Evolutionary conservation across 2,329 filamentous ascomycete species (phyloP).

Genomic region (Talaromyces sp.): DNA sequence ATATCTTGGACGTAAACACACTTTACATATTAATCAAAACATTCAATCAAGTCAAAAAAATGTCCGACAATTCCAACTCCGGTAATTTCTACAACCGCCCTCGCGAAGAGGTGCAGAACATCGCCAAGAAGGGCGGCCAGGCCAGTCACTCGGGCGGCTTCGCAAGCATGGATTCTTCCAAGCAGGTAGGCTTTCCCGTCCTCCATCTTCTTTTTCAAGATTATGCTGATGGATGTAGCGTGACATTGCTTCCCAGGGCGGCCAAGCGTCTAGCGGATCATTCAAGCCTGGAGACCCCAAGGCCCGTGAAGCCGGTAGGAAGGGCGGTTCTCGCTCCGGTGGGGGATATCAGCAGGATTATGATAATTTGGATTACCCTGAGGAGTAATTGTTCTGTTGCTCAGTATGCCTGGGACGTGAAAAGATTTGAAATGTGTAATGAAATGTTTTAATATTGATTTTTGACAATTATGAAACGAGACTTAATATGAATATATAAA

Average conservation of each 20-base stretch:
- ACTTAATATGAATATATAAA: background rate
- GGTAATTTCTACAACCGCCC: conserved; percentile 54
- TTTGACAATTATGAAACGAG: background rate
- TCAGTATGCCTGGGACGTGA: background rate
- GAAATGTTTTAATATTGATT: background rate
- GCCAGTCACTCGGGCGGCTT: conserved; percentile 39
- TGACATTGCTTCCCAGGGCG: conserved; percentile 21
- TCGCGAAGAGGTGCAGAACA: conserved; percentile 49
- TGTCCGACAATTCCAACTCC: conserved; percentile 39
- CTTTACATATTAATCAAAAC: background rate
- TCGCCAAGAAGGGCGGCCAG: conserved; percentile 50
- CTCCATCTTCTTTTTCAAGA: too few relatives aligned
- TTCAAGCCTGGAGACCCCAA: conserved; percentile 21
- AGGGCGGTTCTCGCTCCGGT: conserved; percentile 14
- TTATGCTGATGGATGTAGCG: conserved; percentile 7
- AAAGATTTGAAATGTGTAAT: background rate
- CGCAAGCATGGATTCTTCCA: conserved; percentile 26
- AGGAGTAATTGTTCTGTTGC: background rate
- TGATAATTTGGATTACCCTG: background rate
- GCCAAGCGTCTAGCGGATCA: conserved; percentile 18
- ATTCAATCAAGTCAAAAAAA: background rate
- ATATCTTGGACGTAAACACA: too few relatives aligned
- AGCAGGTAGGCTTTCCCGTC: background rate
- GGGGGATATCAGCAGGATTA: background rate
- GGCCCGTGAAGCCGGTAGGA: conserved; percentile 21